Conservation (phyloP, 1,284 basidiomycete genomes). For the Pyrrhoderma noxium region DNA sequence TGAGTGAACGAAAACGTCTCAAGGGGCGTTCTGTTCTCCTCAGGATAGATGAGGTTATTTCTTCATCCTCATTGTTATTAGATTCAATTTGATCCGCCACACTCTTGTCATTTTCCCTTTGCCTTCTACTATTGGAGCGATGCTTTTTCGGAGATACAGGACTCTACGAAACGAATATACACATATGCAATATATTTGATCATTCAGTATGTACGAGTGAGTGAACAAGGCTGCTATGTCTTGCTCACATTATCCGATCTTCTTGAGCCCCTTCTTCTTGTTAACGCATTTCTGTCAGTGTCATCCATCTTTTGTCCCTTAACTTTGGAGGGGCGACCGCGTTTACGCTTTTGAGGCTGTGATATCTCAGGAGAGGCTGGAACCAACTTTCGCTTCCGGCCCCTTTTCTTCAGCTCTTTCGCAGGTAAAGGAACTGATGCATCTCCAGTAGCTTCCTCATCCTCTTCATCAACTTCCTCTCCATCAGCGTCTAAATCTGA, state of each 20-base stretch:
- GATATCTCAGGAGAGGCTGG: background rate
- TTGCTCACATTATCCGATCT: slow-evolving; percentile 13
- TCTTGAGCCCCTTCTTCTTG: background rate
- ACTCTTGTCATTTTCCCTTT: background rate
- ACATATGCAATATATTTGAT: no score
- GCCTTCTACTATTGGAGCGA: background rate
- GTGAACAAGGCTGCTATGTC: no score
- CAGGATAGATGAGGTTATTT: background rate
- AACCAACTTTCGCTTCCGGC: background rate
- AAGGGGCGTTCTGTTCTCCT: background rate
- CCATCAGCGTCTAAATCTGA: background rate
- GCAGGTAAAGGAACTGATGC: background rate
- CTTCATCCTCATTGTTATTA: slow-evolving; percentile 1
- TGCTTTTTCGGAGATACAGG: background rate
- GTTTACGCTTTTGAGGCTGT: slow-evolving; percentile 5
- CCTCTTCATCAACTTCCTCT: slow-evolving; percentile 6
- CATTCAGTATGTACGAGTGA: no score
- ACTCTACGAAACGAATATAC: no score
- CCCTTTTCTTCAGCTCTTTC: background rate
- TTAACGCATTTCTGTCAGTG: background rate
- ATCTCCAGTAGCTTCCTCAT: background rate
- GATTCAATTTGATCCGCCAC: no score
- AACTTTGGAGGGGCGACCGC: slow-evolving; percentile 10
- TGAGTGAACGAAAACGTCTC: background rate
- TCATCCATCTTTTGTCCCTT: background rate